Conservation (phyloP, 768 basidiomycete genomes). For the Leccinum subtestaceum region DNA sequence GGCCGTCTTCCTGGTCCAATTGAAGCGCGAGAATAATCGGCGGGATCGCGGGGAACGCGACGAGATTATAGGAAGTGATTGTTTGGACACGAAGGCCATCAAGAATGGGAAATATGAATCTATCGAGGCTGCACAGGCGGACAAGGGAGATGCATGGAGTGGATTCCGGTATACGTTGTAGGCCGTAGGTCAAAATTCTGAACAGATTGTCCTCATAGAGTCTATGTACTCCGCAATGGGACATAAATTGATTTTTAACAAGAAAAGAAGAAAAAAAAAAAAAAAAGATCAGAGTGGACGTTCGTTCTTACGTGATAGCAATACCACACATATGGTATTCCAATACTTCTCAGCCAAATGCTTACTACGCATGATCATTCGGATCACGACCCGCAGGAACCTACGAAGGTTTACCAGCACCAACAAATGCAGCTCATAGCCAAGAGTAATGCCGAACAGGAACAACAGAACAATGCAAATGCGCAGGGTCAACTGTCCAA, state of each 20-base stretch:
- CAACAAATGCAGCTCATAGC: conserved; percentile 14
- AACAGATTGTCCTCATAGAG: not conserved
- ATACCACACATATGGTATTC: not conserved
- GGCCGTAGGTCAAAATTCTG: not conserved
- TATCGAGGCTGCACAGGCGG: conserved; percentile 51
- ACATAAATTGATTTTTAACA: too few species aligned
- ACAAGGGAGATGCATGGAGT: conserved; percentile 73
- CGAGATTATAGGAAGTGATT: conserved; percentile 55
- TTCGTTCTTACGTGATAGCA: not conserved
- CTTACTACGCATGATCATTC: not conserved
- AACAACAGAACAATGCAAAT: conserved; percentile 21
- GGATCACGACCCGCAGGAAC: conserved; percentile 15
- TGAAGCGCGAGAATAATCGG: conserved; percentile 57
- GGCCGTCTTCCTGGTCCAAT: conserved; percentile 42
- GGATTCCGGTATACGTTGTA: conserved; percentile 67
- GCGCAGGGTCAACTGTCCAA: conserved; percentile 16
- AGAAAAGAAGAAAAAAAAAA: too few species aligned
- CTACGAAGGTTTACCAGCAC: conserved; percentile 26
- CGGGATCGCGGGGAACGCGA: conserved; percentile 68
- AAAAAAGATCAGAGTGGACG: not conserved
- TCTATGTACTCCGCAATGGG: too few species aligned
- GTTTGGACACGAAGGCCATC: conserved; percentile 33
- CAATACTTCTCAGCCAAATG: not conserved
- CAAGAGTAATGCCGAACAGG: conserved; percentile 24
- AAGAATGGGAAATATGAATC: conserved; percentile 56